A percentile compares a stretch with the other conserved stretches of the same genome.
phyloP scores from a whole-genome alignment of 2,329 filamentous ascomycete species.

The Cercospora sp. region DNA sequence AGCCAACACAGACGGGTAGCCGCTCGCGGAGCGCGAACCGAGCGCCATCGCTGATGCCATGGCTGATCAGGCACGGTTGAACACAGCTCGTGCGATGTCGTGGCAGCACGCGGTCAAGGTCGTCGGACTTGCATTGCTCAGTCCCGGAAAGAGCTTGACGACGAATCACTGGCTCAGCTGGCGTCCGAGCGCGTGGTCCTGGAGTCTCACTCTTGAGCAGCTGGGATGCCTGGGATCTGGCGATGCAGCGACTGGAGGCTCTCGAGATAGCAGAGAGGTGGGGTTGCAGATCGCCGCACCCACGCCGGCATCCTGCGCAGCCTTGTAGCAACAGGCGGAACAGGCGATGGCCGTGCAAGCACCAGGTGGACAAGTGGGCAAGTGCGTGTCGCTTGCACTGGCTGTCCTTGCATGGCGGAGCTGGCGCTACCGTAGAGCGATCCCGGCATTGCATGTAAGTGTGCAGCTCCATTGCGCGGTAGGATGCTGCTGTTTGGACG shows the following conservation, averaged over 20 bases:
- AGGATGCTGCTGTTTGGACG: conserved; percentile 4
- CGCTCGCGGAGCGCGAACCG: background rate
- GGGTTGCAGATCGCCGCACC: conserved; percentile 1
- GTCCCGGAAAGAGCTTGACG: background rate
- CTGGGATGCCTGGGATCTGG: background rate
- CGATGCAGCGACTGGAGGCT: background rate
- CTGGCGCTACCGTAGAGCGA: background rate
- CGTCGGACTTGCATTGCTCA: conserved; percentile 4
- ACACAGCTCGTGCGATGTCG: conserved; percentile 1
- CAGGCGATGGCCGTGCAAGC: background rate
- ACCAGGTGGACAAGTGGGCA: background rate
- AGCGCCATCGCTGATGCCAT: background rate
- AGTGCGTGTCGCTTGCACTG: conserved; percentile 2
- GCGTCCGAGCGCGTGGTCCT: background rate
- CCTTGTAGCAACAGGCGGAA: background rate
- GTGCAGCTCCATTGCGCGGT: conserved; percentile 12
- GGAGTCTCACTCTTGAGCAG: background rate
- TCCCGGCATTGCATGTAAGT: background rate
- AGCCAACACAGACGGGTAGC: background rate
- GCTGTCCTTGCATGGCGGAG: background rate
- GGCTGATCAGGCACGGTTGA: background rate
- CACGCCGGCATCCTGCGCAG: background rate
- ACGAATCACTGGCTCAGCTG: background rate
- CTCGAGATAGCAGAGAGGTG: conserved; percentile 1
- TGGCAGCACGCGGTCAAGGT: background rate